Conservation (phyloP, 352 stramenopile genomes). For the Globisporangium camurandrum region DNA sequence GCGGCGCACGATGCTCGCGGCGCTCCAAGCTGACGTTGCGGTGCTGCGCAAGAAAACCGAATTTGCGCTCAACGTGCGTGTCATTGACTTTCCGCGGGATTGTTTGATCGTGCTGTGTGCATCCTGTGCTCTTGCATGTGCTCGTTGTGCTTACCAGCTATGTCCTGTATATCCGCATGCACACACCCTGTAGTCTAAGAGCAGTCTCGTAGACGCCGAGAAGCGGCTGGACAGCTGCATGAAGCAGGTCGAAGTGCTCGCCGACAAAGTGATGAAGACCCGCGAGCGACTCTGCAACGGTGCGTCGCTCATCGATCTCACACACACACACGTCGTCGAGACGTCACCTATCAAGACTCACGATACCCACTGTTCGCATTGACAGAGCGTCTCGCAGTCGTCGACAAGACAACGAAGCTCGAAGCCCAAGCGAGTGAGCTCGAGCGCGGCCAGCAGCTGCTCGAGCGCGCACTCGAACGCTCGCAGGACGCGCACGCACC, state of each 20-base stretch:
- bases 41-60: constrained; percentile 76
- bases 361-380: neutral
- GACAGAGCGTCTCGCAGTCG: constrained; percentile 43
- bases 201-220: constrained; percentile 41
- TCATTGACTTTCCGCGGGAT: too few relatives aligned
- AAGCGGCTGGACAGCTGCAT: constrained; percentile 37
- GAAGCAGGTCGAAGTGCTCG: constrained; percentile 46
- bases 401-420: constrained; percentile 43
- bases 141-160: neutral
- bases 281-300: constrained; percentile 60
- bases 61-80: constrained; percentile 47
- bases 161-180: neutral
- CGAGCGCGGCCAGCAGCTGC: constrained; percentile 33
- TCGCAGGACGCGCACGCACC: constrained; percentile 34
- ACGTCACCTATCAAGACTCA: neutral
- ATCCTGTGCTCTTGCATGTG: neutral
- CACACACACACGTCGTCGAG: neutral
- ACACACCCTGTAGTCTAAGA: constrained; percentile 30
- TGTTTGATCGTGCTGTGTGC: neutral
- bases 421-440: constrained; percentile 34
- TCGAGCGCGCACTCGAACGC: constrained; percentile 23
- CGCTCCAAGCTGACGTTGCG: constrained; percentile 67
- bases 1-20: constrained; percentile 63
- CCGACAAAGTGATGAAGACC: constrained; percentile 62
- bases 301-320: constrained; percentile 5